Evolutionary conservation across 2,329 filamentous ascomycete genomes (phyloP).

Genomic region (Diatrype stigma): DNA sequence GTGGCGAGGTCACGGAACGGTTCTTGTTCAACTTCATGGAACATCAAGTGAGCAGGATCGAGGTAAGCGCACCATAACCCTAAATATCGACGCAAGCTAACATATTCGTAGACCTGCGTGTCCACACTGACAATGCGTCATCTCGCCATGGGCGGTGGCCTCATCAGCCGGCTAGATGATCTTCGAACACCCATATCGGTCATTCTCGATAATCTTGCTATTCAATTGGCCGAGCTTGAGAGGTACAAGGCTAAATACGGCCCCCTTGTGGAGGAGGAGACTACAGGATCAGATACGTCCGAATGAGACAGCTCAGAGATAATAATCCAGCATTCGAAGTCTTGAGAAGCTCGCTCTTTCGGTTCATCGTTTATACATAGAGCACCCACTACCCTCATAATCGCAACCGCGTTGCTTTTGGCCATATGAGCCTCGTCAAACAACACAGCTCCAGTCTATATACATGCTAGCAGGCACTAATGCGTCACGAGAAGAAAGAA

Average conservation of each 20-base stretch:
- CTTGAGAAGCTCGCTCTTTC: no score
- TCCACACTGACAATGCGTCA: conserved; percentile 76
- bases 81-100: conserved; percentile 1
- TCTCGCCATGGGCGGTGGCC: conserved; percentile 65
- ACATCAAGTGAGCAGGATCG: conserved; percentile 92
- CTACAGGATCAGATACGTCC: not conserved
- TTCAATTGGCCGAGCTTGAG: conserved; percentile 61
- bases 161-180: conserved; percentile 60
- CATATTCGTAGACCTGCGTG: conserved; percentile 62
- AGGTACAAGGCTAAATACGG: conserved; percentile 54
- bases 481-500: no score
- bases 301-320: not conserved
- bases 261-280: conserved; percentile 28
- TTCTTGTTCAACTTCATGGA: conserved; percentile 88
- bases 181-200: conserved; percentile 74
- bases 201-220: conserved; percentile 59
- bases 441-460: no score
- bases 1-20: conserved; percentile 82
- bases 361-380: no score
- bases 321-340: no score
- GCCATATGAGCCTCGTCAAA: no score
- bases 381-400: no score
- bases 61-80: conserved; percentile 56
- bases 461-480: no score
- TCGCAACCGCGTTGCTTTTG: no score